Evolutionary conservation across 192 early-diverging fungal genomes (phyloP), one percentile per base, ranked within the genome.

Genomic region (Funneliformis geosporum): DNA sequence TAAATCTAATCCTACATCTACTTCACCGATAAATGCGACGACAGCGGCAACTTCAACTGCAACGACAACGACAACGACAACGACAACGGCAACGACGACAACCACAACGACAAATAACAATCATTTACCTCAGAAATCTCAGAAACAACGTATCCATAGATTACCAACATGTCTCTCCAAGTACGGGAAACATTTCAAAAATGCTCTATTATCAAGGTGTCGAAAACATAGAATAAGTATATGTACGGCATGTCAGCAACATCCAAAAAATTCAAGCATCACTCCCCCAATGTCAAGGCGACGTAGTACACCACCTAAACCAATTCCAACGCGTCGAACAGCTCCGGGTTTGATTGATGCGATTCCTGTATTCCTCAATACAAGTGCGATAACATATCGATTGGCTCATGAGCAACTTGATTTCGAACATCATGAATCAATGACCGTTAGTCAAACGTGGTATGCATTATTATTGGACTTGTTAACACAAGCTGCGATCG

Each of bases 401-500:
- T 39, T 68, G 21, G 38, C 39, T 21, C 4, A 68, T 40, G 18
- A n/a, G n/a, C n/a, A n/a, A n/a, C n/a, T n/a, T n/a, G n/a, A n/a
- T n/a, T n/a, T n/a, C n/a, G n/a, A n/a, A n/a, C n/a, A 68, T 21
- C 11, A 68, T 40, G 66, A 43, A 18, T 40, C 66, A 16, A 33
- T 28, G 1, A 40, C 39, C 9, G 66, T 68, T 68, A 68, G 42
- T 8, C 66, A 38, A 40, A 33, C 42, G 0, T 68, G 66, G 66
- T 68, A 68, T 68, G 66, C 18, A n/a, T 14, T 68, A 68, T 68
- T 68, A 68, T 68, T 68, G 66, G 38, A 40, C 21, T 68, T 68
- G 8, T 39, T 68, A 21, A 68, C 66, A 21, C 66, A 68, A 39
- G 21, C 33, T 18, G 66, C 66, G n/a, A 68, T 68, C 10, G 66